Percentiles rank a stretch among this genome's conserved stretches.
These are phyloP conservation scores for Brassica carinata DNA, from an alignment of 345 rosid genomes.

Conservation along the genomic window DNA sequence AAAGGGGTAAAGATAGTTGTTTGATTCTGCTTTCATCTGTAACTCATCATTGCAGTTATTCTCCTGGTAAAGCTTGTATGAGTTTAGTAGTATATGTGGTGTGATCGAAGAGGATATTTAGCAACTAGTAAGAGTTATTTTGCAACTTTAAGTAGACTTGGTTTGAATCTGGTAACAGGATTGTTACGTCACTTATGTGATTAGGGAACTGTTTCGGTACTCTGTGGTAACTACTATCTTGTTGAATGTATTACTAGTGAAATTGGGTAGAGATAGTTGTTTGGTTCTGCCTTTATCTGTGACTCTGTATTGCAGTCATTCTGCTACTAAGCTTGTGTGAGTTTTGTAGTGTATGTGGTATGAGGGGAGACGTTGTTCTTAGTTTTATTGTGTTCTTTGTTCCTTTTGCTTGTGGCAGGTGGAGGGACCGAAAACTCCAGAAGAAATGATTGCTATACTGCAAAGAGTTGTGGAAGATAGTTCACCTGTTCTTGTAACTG, in stretches of 20 bases:
- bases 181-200: background rate
- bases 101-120: background rate
- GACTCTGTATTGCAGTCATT: background rate
- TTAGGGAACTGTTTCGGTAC: background rate
- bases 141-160: background rate
- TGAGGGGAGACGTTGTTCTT: background rate
- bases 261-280: background rate
- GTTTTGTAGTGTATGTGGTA: background rate
- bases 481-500: slow-evolving; percentile 77
- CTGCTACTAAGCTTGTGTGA: background rate
- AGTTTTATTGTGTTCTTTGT: background rate
- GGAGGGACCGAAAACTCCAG: slow-evolving; percentile 91
- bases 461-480: slow-evolving; percentile 98
- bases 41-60: background rate
- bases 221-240: background rate
- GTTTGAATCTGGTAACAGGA: background rate
- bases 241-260: slow-evolving; percentile 5
- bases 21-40: background rate
- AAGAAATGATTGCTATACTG: slow-evolving; percentile 67
- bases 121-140: background rate
- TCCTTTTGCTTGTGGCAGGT: slow-evolving; percentile 49
- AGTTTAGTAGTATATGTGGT: background rate
- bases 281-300: background rate
- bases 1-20: background rate
- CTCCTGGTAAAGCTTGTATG: background rate